Base-by-base conservation (phyloP, 1,139 yeast species). In the Geotrichum macrosporum region DNA sequence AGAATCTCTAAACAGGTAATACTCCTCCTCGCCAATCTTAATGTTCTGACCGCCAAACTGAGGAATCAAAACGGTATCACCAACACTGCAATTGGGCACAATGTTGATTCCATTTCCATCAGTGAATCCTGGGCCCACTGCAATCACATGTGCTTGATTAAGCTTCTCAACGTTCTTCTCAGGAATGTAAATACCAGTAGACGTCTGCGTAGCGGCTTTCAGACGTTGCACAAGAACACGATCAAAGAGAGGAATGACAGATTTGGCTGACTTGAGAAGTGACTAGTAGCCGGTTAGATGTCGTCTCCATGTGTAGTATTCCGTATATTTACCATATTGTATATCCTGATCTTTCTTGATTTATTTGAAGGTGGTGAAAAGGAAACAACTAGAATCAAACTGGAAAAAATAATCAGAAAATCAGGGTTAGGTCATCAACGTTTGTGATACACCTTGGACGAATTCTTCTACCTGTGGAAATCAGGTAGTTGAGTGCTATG, bases 101-200 rank as follows among this genome's bases (percentile, higher is more conserved):
- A 87, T 75, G 53, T 79, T 68, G 63, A 80, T 73, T 53, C 96
- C 96, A 22, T 63, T 61, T 50, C 55, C 53, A 61, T 64, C 79
- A 51, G 78, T 71, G 63, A 74, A 71, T 58, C 96, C 96, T 47
- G 95, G 92, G 54, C 94, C 94, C 56, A 85, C 81, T 53, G 94
- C 85, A 58, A 84, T 67, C 50, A 84, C 94, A 46, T 80, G 80
- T 48, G 83, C 94, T 36, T 52, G 66, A 61, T 36, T 85, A 66
- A 88, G 78, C 73, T 92, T 92, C 69, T 87, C 92, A 61, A 84
- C 95, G 74, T 89, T 88, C 75, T 87, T 87, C 73, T 92, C 98
- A 55, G 98, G 98, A 57, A 92, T 84, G 74, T 80, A 87, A 64
- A 92, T 80, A 63, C 98, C 98, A 41, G 95, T 82, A 48, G 95